Evolutionary conservation across 2,329 filamentous ascomycete genomes (phyloP).

Genomic region (Trichoderma sp.): DNA sequence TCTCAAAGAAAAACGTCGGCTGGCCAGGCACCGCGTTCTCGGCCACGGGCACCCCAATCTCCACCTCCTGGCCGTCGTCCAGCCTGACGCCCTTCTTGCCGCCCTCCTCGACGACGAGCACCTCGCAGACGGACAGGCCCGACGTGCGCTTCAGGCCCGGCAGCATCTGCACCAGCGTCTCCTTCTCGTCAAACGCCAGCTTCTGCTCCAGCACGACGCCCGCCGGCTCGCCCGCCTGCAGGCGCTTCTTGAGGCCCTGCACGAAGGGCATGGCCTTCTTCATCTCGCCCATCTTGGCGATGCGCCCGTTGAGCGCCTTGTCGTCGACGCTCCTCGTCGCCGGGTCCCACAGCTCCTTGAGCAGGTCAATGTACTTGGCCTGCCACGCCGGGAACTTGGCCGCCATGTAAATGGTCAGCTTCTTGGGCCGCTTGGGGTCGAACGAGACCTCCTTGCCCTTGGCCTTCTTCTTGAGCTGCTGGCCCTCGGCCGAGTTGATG

Average conservation of each 20-base stretch:
- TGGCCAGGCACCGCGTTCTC: conserved; percentile 78
- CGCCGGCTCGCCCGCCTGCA: conserved; percentile 69
- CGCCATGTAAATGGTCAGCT: conserved; percentile 82
- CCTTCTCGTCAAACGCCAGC: conserved; percentile 82
- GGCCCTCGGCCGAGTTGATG: conserved; percentile 78
- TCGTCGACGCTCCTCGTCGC: conserved; percentile 68
- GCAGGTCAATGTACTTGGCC: conserved; percentile 80
- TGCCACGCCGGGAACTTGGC: conserved; percentile 87
- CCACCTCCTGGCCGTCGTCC: conserved; percentile 57
- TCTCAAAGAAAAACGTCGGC: conserved; percentile 84
- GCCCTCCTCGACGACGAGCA: conserved; percentile 71
- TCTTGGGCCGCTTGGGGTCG: conserved; percentile 90
- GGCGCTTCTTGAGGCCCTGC: conserved; percentile 79
- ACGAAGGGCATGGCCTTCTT: conserved; percentile 99
- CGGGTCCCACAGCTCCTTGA: conserved; percentile 70
- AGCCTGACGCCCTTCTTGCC: conserved; percentile 65
- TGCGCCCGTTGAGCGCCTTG: conserved; percentile 75
- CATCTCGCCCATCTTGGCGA: conserved; percentile 83
- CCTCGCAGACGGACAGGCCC: conserved; percentile 69
- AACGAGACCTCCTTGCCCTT: conserved; percentile 88
- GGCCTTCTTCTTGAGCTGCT: conserved; percentile 82
- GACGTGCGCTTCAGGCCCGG: conserved; percentile 74
- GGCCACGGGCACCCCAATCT: conserved; percentile 59
- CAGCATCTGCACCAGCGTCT: conserved; percentile 75
- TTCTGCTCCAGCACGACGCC: conserved; percentile 77